phyloP scores from a whole-genome alignment of 495 filamentous ascomycete species.

The Astrocystis sublimbata region DNA sequence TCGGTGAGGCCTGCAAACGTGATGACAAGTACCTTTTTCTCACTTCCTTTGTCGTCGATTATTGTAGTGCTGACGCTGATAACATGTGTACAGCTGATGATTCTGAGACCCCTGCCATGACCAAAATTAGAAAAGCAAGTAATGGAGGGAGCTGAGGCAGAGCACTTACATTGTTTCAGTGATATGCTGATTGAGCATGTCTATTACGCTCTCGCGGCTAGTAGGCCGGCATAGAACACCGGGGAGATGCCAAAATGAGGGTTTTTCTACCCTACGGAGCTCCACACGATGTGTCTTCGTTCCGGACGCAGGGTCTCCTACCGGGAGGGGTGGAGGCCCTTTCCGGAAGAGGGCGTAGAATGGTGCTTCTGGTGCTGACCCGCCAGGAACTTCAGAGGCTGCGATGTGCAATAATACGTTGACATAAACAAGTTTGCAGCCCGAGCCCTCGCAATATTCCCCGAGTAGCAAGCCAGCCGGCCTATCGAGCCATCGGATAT shows the following conservation, averaged over 20 bases:
- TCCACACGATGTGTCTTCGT: background rate
- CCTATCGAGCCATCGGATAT: background rate
- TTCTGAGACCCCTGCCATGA: background rate
- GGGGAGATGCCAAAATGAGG: background rate
- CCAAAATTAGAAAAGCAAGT: background rate
- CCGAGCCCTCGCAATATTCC: background rate
- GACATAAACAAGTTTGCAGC: background rate
- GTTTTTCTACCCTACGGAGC: background rate
- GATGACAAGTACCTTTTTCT: background rate
- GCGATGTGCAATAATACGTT: background rate
- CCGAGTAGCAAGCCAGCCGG: background rate
- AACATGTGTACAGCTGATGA: background rate
- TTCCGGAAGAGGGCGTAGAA: background rate
- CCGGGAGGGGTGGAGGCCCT: no score
- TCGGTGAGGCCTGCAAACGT: slow-evolving; percentile 9
- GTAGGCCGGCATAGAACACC: background rate
- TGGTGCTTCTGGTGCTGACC: background rate
- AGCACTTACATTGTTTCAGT: background rate
- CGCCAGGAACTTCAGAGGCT: no score
- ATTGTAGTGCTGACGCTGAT: background rate
- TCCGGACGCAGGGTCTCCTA: background rate
- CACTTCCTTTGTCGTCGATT: background rate
- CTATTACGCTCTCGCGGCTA: background rate
- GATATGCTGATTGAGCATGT: background rate
- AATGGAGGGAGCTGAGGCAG: background rate